Conservation (phyloP, 352 stramenopile genomes). For the Peronosclerospora sorghi region DNA sequence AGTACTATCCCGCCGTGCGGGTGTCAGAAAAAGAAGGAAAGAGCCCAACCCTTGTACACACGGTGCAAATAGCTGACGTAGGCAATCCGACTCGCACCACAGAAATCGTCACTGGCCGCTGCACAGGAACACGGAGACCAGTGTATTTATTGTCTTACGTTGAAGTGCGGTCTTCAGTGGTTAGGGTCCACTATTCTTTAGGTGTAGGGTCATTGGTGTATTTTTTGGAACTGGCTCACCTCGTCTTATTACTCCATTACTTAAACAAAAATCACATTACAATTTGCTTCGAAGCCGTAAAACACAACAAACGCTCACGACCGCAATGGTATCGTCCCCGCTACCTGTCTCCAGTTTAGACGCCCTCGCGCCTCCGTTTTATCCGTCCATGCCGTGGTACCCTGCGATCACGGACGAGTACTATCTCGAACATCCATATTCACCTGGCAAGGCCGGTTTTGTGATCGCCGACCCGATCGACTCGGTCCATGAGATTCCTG, state of each 20-base stretch:
- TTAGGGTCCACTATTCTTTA: constrained; percentile 3
- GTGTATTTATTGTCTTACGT: constrained; percentile 5
- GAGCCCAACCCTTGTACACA: no score
- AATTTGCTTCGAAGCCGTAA: constrained; percentile 18
- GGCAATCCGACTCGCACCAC: no score
- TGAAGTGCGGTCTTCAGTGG: constrained; percentile 18
- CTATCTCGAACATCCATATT: constrained; percentile 49
- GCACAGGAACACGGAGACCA: no score
- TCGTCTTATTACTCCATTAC: not conserved
- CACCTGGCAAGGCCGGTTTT: constrained; percentile 44
- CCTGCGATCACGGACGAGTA: constrained; percentile 52
- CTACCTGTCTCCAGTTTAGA: constrained; percentile 34
- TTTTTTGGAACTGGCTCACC: no score
- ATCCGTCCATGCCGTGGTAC: constrained; percentile 46
- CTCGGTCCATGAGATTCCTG: constrained; percentile 39
- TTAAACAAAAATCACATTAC: constrained; percentile 16
- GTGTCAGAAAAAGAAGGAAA: no score
- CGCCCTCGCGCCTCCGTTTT: constrained; percentile 44
- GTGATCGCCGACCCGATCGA: constrained; percentile 52
- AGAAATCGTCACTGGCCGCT: no score
- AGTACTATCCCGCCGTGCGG: no score
- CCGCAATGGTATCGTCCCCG: constrained; percentile 26
- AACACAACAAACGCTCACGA: not conserved
- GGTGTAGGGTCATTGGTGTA: constrained; percentile 2
- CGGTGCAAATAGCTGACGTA: no score